Percentiles rank a stretch among this genome's conserved stretches.
phyloP scores from a whole-genome alignment of 805 yeast species.

The Nakazawaea holstii region DNA sequence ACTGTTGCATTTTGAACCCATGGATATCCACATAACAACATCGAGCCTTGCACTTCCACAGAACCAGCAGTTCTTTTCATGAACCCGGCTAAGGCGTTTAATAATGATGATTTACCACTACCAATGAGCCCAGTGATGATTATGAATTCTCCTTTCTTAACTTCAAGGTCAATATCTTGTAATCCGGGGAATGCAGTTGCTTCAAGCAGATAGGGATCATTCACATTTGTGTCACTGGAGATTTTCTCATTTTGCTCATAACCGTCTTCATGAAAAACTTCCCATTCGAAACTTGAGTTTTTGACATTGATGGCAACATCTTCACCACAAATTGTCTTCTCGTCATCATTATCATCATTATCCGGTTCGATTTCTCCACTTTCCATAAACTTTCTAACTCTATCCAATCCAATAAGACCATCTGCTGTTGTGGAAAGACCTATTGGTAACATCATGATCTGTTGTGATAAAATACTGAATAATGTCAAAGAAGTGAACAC shows the following conservation, averaged over 20 bases:
- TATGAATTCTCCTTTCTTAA: conserved; percentile 59
- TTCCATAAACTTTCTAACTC: conserved; percentile 50
- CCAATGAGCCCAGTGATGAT: conserved; percentile 75
- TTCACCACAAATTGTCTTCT: conserved; percentile 14
- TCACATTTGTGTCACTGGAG: no score
- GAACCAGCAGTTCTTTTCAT: conserved; percentile 55
- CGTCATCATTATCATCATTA: conserved; percentile 22
- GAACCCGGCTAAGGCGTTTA: conserved; percentile 66
- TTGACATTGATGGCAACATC: conserved; percentile 42
- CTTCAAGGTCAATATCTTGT: conserved; percentile 40
- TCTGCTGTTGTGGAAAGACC: conserved; percentile 64
- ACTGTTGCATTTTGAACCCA: conserved; percentile 85
- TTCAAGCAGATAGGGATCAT: no score
- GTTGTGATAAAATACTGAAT: conserved; percentile 56
- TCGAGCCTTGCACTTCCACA: conserved; percentile 46
- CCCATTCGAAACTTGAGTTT: conserved; percentile 70
- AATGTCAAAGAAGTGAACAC: conserved; percentile 67
- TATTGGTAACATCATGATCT: conserved; percentile 63
- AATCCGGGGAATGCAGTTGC: conserved; percentile 38
- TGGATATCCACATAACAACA: conserved; percentile 55
- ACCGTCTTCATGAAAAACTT: conserved; percentile 33
- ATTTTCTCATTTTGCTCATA: no score
- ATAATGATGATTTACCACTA: conserved; percentile 71
- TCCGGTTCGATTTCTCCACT: conserved; percentile 31
- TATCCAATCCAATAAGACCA: conserved; percentile 52